phyloP scores from a whole-genome alignment of 2,329 filamentous ascomycete species.

The Fusarium fujikuroi region DNA sequence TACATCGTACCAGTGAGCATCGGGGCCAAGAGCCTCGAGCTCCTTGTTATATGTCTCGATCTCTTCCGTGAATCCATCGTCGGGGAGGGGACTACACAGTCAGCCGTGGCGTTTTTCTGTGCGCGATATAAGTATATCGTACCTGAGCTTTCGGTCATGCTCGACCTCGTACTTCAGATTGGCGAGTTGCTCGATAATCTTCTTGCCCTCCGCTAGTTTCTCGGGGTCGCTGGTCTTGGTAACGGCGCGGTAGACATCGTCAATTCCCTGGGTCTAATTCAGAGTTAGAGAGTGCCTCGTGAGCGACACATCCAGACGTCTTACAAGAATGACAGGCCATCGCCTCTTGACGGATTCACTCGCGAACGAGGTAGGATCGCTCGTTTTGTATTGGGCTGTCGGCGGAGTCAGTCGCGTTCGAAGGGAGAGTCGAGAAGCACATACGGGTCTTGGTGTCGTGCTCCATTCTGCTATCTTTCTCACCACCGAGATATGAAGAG shows the following conservation, averaged over 20 bases:
- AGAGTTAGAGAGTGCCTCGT: background rate
- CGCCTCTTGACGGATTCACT: conserved; percentile 84
- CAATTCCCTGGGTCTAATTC: conserved; percentile 84
- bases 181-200: conserved; percentile 81
- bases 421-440: conserved; percentile 42
- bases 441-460: conserved; percentile 78
- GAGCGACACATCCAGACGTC: conserved; percentile 38
- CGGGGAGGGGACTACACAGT: conserved; percentile 70
- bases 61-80: conserved; percentile 85
- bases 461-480: conserved; percentile 65
- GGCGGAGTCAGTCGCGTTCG: conserved; percentile 25
- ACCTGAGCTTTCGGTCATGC: conserved; percentile 85
- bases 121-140: conserved; percentile 44
- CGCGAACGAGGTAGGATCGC: conserved; percentile 87
- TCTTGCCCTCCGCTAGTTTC: conserved; percentile 83
- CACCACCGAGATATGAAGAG: background rate
- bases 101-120: background rate
- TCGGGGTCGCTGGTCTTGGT: conserved; percentile 67
- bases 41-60: conserved; percentile 87
- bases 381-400: conserved; percentile 79
- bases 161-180: conserved; percentile 94
- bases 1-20: conserved; percentile 82
- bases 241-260: conserved; percentile 87
- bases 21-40: conserved; percentile 73
- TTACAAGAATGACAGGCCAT: conserved; percentile 93